Conservation (phyloP, 2,329 filamentous ascomycete species). For the Fusarium musae region DNA sequence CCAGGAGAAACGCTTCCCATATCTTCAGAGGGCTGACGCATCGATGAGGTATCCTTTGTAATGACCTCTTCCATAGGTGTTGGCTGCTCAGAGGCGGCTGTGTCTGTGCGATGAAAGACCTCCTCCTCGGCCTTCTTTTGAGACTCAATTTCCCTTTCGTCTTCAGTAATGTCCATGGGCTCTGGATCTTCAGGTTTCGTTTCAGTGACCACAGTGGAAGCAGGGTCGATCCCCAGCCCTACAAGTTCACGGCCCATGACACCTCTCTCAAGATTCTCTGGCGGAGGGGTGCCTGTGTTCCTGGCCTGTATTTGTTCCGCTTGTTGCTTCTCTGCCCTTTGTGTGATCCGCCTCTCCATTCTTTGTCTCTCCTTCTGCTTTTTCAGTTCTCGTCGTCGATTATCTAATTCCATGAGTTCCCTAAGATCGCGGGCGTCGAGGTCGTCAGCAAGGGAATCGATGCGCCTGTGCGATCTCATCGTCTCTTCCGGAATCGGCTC, state of each 20-base stretch:
- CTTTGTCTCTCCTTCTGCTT: slow-evolving; percentile 74
- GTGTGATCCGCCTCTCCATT: slow-evolving; percentile 71
- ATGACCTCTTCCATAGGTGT: slow-evolving; percentile 39
- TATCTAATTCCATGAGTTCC: slow-evolving; percentile 90
- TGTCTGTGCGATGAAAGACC: slow-evolving; percentile 48
- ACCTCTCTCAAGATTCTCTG: slow-evolving; percentile 68
- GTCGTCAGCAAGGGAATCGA: slow-evolving; percentile 82
- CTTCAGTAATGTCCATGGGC: slow-evolving; percentile 39
- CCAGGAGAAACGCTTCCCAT: slow-evolving; percentile 38
- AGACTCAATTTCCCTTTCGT: slow-evolving; percentile 23
- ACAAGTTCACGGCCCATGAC: slow-evolving; percentile 68
- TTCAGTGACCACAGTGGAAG: slow-evolving; percentile 66
- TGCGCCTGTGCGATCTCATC: slow-evolving; percentile 68
- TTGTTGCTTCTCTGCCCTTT: slow-evolving; percentile 73
- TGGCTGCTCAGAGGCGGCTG: slow-evolving; percentile 36
- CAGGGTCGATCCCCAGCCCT: slow-evolving; percentile 66
- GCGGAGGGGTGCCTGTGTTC: slow-evolving; percentile 61
- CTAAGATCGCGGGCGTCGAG: slow-evolving; percentile 86
- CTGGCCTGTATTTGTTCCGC: slow-evolving; percentile 66
- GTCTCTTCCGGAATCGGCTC: slow-evolving; percentile 70
- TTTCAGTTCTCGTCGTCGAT: slow-evolving; percentile 81
- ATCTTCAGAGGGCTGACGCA: slow-evolving; percentile 39
- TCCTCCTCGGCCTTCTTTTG: slow-evolving; percentile 42
- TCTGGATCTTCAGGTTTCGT: slow-evolving; percentile 55
- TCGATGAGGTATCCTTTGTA: slow-evolving; percentile 36